Percentiles rank a stretch among this genome's conserved stretches.
phyloP scores from a whole-genome alignment of 1,139 yeast species.

The Geotrichum macrosporum region DNA sequence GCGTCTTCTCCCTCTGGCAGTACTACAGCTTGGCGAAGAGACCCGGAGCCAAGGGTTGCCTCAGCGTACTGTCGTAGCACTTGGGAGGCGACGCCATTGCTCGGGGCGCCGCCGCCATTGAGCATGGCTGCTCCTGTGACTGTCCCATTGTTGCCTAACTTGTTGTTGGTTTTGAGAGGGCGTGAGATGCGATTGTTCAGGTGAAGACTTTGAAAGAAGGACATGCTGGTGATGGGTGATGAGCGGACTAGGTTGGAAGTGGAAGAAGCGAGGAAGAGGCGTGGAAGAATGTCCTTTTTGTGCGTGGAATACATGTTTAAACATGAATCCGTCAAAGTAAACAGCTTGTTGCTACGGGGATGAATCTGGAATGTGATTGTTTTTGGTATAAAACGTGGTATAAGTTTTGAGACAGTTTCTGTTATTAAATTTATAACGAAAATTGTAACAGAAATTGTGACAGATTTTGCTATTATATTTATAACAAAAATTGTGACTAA shows the following conservation, averaged over 20 bases:
- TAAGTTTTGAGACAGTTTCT: too few relatives aligned
- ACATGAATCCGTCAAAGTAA: too few relatives aligned
- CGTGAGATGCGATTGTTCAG: neutral
- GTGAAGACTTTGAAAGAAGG: constrained; percentile 5
- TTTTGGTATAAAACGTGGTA: too few relatives aligned
- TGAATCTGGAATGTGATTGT: too few relatives aligned
- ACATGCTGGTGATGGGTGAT: neutral
- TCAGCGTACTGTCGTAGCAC: constrained; percentile 73
- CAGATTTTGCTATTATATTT: too few relatives aligned
- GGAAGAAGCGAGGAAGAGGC: too few relatives aligned
- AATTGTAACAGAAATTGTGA: too few relatives aligned
- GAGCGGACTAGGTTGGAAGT: neutral
- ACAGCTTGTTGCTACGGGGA: too few relatives aligned
- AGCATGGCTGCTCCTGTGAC: neutral
- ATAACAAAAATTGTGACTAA: too few relatives aligned
- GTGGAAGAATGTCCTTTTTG: too few relatives aligned
- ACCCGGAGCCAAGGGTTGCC: constrained; percentile 89
- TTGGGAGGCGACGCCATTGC: constrained; percentile 29
- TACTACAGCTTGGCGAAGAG: constrained; percentile 86
- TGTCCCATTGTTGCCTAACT: neutral
- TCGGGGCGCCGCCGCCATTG: constrained; percentile 19
- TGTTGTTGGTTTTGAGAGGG: neutral
- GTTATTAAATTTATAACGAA: too few relatives aligned
- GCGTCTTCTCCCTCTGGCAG: constrained; percentile 89
- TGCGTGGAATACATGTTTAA: too few relatives aligned